Evolutionary conservation across 495 filamentous ascomycete species (phyloP), one percentile per base, ranked within the genome.

Genomic region (Podospora anserina): DNA sequence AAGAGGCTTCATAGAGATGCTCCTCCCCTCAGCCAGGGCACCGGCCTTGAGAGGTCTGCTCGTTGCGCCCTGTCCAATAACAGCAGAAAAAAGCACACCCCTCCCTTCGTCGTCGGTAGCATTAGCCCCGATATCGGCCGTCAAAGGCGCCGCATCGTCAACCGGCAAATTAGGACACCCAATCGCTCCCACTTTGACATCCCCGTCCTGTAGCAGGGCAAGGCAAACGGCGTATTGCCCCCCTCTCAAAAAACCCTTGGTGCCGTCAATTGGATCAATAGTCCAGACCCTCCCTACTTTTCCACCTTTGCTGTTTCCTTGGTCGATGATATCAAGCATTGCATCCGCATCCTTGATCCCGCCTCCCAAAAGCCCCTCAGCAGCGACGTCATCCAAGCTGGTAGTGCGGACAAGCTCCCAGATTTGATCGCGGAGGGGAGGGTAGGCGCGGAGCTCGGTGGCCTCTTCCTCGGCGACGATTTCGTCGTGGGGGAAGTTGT

Each of bases 151-250:
- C 5, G 86, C 76, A 70, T 96, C 89, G 74, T 94, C 89, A 53
- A 97, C 83, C 3, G 93, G 95, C 18, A 99, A 86, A 78, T 98
- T 99, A 13, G 95, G 95, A 78, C 93, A 97, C 68, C 91, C 96
- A 53, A 99, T 85, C 62, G 94, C 96, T 63, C 94, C 95, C 64
- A 96, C 92, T 76, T 94, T 94, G 69, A 97, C 92, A 61, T 96
- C 89, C n/a, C 94, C 95, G 70, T 97, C 92, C 32, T 92, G 91
- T 73, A 99, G 90, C 73, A 99, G 80, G 39, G 86, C 95, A 1
- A 99, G 85, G 77, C 93, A 97, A 32, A 99, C 92, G 26, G 95
- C 95, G 76, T 99, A 99, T 80, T 99, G 95, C 19, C 92, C 95
- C n/a, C 96, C 96, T 61, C 95, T 86, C 63, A 99, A 83, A 81